These are phyloP conservation scores for Ophiostoma sp. DNA, from an alignment of 2,329 filamentous ascomycete species.

Conservation along the genomic window DNA sequence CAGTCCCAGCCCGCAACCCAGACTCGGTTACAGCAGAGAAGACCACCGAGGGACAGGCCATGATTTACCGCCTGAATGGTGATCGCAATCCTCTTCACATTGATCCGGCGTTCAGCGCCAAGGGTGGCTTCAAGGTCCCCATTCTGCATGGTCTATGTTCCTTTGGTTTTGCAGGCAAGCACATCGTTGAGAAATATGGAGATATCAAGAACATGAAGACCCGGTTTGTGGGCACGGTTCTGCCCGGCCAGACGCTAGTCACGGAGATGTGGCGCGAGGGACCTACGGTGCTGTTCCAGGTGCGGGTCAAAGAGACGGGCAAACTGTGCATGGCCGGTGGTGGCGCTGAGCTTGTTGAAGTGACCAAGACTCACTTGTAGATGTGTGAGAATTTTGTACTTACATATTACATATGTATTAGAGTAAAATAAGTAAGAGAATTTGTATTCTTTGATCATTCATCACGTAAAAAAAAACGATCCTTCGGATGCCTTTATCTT, in stretches of 20 bases:
- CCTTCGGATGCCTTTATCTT: no score
- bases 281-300: conserved; percentile 76
- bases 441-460: no score
- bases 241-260: conserved; percentile 81
- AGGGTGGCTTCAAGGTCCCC: conserved; percentile 89
- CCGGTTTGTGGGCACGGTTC: conserved; percentile 79
- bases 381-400: background rate
- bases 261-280: conserved; percentile 88
- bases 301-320: conserved; percentile 87
- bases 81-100: conserved; percentile 97
- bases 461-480: no score
- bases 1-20: conserved; percentile 69
- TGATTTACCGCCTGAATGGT: conserved; percentile 87
- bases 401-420: no score
- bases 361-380: background rate
- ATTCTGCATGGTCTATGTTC: conserved; percentile 96
- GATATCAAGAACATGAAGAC: conserved; percentile 89
- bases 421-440: no score
- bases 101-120: conserved; percentile 82
- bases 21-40: conserved; percentile 82
- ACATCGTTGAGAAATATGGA: conserved; percentile 81
- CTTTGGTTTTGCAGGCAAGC: conserved; percentile 89
- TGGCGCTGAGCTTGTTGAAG: conserved; percentile 67
- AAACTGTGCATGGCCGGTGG: conserved; percentile 82
- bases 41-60: conserved; percentile 88